A percentile compares a stretch with the other conserved stretches of the same genome.
These are phyloP conservation scores for Microbotryum scabiosae DNA, from an alignment of 1,284 basidiomycete species.

Conservation along the genomic window DNA sequence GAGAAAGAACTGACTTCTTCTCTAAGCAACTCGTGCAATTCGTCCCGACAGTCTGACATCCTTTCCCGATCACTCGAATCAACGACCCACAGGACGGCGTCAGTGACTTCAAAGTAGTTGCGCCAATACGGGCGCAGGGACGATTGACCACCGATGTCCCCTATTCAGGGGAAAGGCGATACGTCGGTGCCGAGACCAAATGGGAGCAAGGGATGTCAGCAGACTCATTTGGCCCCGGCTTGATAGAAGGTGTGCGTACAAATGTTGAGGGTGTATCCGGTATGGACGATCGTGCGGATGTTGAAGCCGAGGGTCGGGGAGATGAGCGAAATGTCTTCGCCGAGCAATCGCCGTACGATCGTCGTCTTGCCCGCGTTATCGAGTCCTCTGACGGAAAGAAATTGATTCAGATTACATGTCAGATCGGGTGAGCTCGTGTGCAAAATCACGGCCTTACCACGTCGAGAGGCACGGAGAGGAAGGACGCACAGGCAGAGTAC, in stretches of 20 bases:
- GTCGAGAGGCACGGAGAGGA: neutral
- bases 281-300: slow-evolving; percentile 89
- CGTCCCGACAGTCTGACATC: slow-evolving; percentile 78
- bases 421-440: neutral
- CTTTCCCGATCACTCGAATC: slow-evolving; percentile 86
- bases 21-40: slow-evolving; percentile 72
- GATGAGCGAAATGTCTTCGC: slow-evolving; percentile 75
- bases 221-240: neutral
- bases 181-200: neutral
- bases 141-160: slow-evolving; percentile 97
- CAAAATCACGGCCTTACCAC: neutral
- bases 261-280: slow-evolving; percentile 83
- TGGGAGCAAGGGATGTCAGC: neutral
- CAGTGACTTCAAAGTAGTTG: slow-evolving; percentile 98
- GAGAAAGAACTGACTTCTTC: slow-evolving; percentile 65
- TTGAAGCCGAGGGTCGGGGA: slow-evolving; percentile 97
- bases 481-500: slow-evolving; percentile 78
- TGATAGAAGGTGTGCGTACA: slow-evolving; percentile 63
- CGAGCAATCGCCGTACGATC: slow-evolving; percentile 87
- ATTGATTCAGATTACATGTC: neutral
- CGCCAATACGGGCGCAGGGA: slow-evolving; percentile 96
- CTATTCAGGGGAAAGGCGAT: slow-evolving; percentile 43
- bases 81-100: slow-evolving; percentile 97
- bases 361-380: slow-evolving; percentile 99
- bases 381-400: slow-evolving; percentile 59